phyloP scores from a whole-genome alignment of 2,329 filamentous ascomycete species.

The Cladosporium sphaerospermum region DNA sequence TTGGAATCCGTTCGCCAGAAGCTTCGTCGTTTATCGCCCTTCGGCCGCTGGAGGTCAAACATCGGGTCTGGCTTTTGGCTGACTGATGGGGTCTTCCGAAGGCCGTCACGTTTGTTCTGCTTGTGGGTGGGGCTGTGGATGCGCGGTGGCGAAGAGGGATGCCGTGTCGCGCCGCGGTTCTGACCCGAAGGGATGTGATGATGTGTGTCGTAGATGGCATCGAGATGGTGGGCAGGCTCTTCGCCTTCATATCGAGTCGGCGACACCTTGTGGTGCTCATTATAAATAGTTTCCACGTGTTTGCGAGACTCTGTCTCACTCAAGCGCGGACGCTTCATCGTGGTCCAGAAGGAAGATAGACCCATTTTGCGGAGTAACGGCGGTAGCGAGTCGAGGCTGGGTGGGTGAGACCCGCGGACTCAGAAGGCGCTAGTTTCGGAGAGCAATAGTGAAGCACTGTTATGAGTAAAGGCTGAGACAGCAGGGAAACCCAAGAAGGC shows the following conservation, averaged over 20 bases:
- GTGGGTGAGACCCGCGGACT: background rate
- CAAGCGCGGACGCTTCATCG: slow-evolving; percentile 4
- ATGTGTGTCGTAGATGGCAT: slow-evolving; percentile 7
- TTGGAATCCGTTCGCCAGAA: background rate
- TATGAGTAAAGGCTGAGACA: background rate
- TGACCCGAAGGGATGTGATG: background rate
- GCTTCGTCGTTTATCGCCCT: slow-evolving; percentile 1
- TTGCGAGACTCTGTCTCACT: slow-evolving; percentile 8
- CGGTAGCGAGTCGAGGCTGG: background rate
- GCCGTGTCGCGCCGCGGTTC: background rate
- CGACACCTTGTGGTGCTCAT: background rate
- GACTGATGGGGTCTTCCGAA: background rate
- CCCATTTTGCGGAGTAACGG: background rate
- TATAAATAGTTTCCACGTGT: background rate
- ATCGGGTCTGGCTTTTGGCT: background rate
- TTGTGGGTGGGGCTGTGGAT: slow-evolving; percentile 5
- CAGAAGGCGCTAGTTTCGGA: background rate
- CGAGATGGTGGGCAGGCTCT: background rate
- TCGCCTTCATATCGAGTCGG: background rate
- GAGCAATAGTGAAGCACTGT: background rate
- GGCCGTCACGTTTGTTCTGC: background rate
- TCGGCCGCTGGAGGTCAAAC: background rate
- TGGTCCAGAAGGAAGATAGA: slow-evolving; percentile 9
- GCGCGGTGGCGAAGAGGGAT: slow-evolving; percentile 5
- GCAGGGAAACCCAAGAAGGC: background rate